Conservation (phyloP, 2,329 filamentous ascomycete species). For the Aspergillus ochraceus region DNA sequence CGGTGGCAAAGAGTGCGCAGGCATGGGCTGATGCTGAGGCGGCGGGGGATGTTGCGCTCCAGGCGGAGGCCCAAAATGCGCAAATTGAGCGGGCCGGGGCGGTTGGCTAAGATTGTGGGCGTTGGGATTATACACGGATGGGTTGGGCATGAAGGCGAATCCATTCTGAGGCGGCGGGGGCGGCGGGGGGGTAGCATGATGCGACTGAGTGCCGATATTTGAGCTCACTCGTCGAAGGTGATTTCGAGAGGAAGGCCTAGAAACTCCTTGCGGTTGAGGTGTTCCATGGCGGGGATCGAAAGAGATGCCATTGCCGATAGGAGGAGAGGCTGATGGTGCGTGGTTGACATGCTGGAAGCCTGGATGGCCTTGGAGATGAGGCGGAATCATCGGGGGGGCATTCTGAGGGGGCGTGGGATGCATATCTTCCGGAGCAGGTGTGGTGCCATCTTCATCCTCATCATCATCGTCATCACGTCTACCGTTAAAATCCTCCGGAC, state of each 20-base stretch:
- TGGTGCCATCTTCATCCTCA: constrained; percentile 69
- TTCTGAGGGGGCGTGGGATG: constrained; percentile 49
- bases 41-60: constrained; percentile 29
- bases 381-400: constrained; percentile 63
- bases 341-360: constrained; percentile 80
- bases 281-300: constrained; percentile 75
- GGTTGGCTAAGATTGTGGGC: constrained; percentile 42
- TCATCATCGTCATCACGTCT: constrained; percentile 75
- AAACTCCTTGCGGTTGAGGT: constrained; percentile 74
- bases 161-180: constrained; percentile 63
- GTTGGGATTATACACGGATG: constrained; percentile 76
- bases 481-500: constrained; percentile 86
- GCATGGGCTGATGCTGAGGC: constrained; percentile 31
- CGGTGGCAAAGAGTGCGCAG: constrained; percentile 22
- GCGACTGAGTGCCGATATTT: constrained; percentile 66
- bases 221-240: constrained; percentile 74
- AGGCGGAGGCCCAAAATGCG: constrained; percentile 43
- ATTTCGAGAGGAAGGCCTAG: constrained; percentile 77
- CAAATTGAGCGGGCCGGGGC: constrained; percentile 44
- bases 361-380: constrained; percentile 66
- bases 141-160: constrained; percentile 83
- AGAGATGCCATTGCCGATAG: constrained; percentile 73
- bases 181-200: constrained; percentile 59
- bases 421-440: constrained; percentile 68
- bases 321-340: constrained; percentile 84